Evolutionary conservation across 768 basidiomycete genomes (phyloP).

Genomic region (Sarcomyxa edulis): DNA sequence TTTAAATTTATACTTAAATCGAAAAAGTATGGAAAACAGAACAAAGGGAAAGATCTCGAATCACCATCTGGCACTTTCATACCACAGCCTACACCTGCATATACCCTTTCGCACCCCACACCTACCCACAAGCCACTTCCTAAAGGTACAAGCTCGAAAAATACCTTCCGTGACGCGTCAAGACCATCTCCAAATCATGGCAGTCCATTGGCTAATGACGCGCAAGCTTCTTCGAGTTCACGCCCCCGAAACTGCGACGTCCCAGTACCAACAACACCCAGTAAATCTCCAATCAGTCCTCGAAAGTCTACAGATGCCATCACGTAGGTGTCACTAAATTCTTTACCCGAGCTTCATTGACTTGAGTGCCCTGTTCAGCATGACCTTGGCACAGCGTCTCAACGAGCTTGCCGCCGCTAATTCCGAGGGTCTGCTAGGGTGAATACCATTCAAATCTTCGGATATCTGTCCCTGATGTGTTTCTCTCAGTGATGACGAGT

Average conservation of each 20-base stretch:
- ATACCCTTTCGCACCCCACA: constrained; percentile 4
- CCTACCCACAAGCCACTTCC: not conserved
- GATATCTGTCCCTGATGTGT: not conserved
- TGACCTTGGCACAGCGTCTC: constrained; percentile 58
- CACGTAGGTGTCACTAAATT: constrained; percentile 4
- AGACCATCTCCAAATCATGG: not conserved
- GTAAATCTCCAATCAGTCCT: not conserved
- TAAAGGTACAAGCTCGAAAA: constrained; percentile 1
- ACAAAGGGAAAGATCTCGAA: constrained; percentile 2
- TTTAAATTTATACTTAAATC: not conserved
- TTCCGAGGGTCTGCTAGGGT: constrained; percentile 63
- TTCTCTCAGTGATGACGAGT: constrained; percentile 60
- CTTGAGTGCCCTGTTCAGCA: constrained; percentile 8
- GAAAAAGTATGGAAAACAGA: constrained; percentile 8
- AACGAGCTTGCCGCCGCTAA: constrained; percentile 67
- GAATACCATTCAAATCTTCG: constrained; percentile 14
- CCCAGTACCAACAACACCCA: not conserved
- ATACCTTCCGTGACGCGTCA: not conserved
- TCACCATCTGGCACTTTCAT: not conserved
- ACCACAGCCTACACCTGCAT: constrained; percentile 1
- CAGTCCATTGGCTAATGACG: not conserved
- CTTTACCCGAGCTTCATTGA: not conserved
- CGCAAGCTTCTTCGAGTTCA: not conserved
- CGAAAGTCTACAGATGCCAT: constrained; percentile 1
- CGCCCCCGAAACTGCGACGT: not conserved